A percentile compares a stretch with the other conserved stretches of the same genome.
Conservation (phyloP, 352 stramenopile genomes). For the Saprolegnia parasitica region DNA sequence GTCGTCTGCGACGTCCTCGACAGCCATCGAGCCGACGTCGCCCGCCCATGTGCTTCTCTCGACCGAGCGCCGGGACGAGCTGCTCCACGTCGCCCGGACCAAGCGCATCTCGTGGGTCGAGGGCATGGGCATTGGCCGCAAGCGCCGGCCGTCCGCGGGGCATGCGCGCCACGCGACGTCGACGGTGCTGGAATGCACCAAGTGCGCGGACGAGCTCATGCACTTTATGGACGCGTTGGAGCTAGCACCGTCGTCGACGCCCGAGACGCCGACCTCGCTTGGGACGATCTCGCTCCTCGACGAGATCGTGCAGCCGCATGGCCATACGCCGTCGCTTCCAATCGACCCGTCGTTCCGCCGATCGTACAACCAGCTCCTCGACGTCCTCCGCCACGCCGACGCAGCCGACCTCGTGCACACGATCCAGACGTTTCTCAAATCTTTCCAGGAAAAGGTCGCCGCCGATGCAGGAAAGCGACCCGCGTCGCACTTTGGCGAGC, state of each 20-base stretch:
- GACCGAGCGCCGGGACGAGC: conserved; percentile 61
- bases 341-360: conserved; percentile 54
- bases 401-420: conserved; percentile 71
- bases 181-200: conserved; percentile 13
- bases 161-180: neutral
- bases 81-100: conserved; percentile 61
- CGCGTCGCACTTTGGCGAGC: conserved; percentile 36
- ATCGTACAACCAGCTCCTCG: conserved; percentile 54
- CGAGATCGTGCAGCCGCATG: conserved; percentile 7
- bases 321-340: neutral
- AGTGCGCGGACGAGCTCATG: conserved; percentile 22
- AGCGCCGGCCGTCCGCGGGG: conserved; percentile 1
- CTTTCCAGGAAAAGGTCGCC: conserved; percentile 52
- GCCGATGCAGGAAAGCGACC: conserved; percentile 35
- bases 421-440: conserved; percentile 72
- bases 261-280: neutral
- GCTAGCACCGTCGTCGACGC: neutral
- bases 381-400: conserved; percentile 52
- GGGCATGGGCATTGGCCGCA: conserved; percentile 27
- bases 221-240: conserved; percentile 19
- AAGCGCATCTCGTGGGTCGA: conserved; percentile 74
- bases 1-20: neutral
- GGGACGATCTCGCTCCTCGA: conserved; percentile 22
- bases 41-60: conserved; percentile 37
- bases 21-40: conserved; percentile 1